Evolutionary conservation across 371 early-diverging fungal genomes (phyloP).

Genomic region (Mucor velutinosus): DNA sequence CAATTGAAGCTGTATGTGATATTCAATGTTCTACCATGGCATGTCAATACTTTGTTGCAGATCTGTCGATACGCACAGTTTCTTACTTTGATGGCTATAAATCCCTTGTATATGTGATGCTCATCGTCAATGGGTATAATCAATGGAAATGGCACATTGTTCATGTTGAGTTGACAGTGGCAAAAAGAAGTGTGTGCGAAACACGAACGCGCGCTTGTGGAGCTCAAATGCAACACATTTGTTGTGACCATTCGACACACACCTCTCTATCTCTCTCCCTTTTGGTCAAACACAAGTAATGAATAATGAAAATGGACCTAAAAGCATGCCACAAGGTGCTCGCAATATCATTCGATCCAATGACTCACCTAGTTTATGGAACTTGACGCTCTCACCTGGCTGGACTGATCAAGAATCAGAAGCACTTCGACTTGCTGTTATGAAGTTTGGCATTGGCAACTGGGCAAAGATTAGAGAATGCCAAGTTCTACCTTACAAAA

Average conservation of each 20-base stretch:
- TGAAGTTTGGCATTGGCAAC: conserved; percentile 91
- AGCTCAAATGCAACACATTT: neutral
- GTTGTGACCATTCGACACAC: neutral
- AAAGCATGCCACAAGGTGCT: conserved; percentile 87
- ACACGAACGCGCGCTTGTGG: neutral
- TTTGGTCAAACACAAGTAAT: neutral
- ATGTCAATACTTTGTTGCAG: too few relatives aligned
- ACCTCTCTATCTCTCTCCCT: neutral
- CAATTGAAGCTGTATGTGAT: conserved; percentile 9
- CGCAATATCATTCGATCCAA: conserved; percentile 89
- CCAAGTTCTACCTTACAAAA: conserved; percentile 84
- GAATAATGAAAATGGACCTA: neutral
- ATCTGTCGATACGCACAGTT: neutral
- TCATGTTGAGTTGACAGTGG: conserved; percentile 3
- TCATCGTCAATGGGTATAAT: conserved; percentile 37
- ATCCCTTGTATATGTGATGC: conserved; percentile 38
- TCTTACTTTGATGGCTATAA: conserved; percentile 38
- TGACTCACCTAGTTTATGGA: conserved; percentile 91
- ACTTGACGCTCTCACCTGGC: conserved; percentile 90
- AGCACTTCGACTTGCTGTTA: conserved; percentile 79
- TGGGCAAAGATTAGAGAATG: conserved; percentile 93
- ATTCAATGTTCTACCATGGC: conserved; percentile 1
- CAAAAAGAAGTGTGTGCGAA: neutral
- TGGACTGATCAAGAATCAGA: conserved; percentile 89
- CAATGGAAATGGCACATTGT: conserved; percentile 35